These are phyloP conservation scores for Colletotrichum spaethianum DNA, from an alignment of 2,329 filamentous ascomycete species.

Conservation along the genomic window DNA sequence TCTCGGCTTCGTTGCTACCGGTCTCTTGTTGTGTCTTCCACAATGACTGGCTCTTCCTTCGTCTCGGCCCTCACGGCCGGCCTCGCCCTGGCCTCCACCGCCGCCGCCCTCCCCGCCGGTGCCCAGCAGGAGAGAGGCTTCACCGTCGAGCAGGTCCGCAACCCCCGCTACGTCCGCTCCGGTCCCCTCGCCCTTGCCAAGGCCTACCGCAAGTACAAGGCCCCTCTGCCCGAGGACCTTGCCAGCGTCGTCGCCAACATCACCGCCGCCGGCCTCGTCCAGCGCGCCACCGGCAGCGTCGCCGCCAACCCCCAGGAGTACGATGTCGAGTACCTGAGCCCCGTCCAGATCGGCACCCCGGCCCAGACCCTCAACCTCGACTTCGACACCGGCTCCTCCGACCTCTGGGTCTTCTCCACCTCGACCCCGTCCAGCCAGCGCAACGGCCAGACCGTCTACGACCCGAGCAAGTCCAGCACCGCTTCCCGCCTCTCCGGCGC, in stretches of 20 bases:
- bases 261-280: conserved; percentile 37
- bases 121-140: conserved; percentile 42
- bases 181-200: conserved; percentile 54
- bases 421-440: conserved; percentile 44
- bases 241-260: conserved; percentile 45
- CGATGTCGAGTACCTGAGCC: conserved; percentile 56
- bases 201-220: conserved; percentile 55
- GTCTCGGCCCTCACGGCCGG: conserved; percentile 35
- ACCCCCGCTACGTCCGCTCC: conserved; percentile 50
- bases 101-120: conserved; percentile 41
- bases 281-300: conserved; percentile 50
- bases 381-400: conserved; percentile 63
- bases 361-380: conserved; percentile 59
- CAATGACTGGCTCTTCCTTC: conserved; percentile 30
- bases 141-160: conserved; percentile 54
- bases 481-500: conserved; percentile 46
- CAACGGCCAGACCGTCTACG: conserved; percentile 49
- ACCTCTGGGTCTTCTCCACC: conserved; percentile 55
- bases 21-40: conserved; percentile 12
- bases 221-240: conserved; percentile 50
- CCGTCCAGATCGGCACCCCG: conserved; percentile 60
- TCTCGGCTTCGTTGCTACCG: neutral
- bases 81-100: conserved; percentile 44
- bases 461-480: conserved; percentile 47
- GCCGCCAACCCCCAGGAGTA: conserved; percentile 46